phyloP scores from a whole-genome alignment of 352 stramenopile species.

The Phytopythium ostracodes region DNA sequence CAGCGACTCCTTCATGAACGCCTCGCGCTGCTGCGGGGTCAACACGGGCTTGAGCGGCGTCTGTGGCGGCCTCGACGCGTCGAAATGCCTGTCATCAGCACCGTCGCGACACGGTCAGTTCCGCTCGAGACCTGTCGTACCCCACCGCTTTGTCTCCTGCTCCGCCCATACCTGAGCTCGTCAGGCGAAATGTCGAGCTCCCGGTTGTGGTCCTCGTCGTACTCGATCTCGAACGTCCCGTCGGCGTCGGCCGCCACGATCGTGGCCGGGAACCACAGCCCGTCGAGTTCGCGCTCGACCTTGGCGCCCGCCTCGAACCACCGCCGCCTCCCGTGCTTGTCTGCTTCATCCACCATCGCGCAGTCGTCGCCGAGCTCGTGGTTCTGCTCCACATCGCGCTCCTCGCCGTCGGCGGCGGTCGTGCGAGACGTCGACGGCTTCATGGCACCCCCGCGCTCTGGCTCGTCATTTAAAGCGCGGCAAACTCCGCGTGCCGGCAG shows the following conservation, averaged over 20 bases:
- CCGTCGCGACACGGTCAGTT: not conserved
- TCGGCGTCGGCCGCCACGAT: slow-evolving; percentile 47
- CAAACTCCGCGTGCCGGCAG: too few relatives aligned
- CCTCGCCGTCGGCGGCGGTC: slow-evolving; percentile 17
- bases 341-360: slow-evolving; percentile 12
- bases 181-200: slow-evolving; percentile 50
- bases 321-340: slow-evolving; percentile 13
- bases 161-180: slow-evolving; percentile 38
- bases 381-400: slow-evolving; percentile 8
- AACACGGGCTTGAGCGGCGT: slow-evolving; percentile 12
- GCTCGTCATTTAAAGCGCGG: slow-evolving; percentile 3
- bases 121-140: not conserved
- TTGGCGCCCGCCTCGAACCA: slow-evolving; percentile 36
- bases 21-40: slow-evolving; percentile 31
- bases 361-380: not conserved
- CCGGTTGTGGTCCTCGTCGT: slow-evolving; percentile 76
- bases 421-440: slow-evolving; percentile 9
- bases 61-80: slow-evolving; percentile 3
- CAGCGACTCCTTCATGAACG: slow-evolving; percentile 50
- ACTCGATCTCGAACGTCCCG: slow-evolving; percentile 66
- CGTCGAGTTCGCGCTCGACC: slow-evolving; percentile 70
- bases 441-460: not conserved
- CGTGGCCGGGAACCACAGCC: slow-evolving; percentile 70
- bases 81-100: not conserved
- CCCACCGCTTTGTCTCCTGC: not conserved